Evolutionary conservation across 1,284 basidiomycete genomes (phyloP).

Genomic region (Paramarasmius palmivorus): DNA sequence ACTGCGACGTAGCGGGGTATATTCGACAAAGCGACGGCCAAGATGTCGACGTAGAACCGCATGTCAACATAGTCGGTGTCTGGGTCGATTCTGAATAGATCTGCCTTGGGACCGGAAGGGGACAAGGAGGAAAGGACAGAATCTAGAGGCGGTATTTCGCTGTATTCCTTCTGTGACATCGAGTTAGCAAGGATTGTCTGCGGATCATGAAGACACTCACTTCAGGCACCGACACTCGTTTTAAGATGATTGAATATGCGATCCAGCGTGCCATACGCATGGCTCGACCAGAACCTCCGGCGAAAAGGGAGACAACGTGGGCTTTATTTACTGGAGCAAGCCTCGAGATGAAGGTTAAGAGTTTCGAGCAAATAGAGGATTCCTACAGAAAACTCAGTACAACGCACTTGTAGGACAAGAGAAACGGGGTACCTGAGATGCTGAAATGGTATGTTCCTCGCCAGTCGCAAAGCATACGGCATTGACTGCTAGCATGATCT

Average conservation of each 20-base stretch:
- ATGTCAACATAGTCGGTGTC: constrained; percentile 61
- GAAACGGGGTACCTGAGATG: constrained; percentile 24
- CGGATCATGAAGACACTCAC: constrained; percentile 32
- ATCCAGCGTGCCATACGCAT: constrained; percentile 57
- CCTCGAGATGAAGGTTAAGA: constrained; percentile 37
- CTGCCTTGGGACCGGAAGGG: constrained; percentile 25
- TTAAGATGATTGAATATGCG: constrained; percentile 43
- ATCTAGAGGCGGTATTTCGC: constrained; percentile 43
- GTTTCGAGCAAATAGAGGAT: constrained; percentile 41
- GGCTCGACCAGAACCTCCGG: constrained; percentile 47
- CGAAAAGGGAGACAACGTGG: constrained; percentile 51
- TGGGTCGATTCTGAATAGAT: constrained; percentile 46
- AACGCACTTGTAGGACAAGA: neutral
- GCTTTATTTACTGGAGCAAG: constrained; percentile 45
- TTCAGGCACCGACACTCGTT: constrained; percentile 21
- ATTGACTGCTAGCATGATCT: constrained; percentile 48
- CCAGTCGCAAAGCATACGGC: constrained; percentile 42
- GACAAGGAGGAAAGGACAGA: constrained; percentile 45
- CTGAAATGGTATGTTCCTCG: constrained; percentile 25
- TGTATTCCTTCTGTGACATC: constrained; percentile 31
- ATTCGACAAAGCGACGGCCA: constrained; percentile 56
- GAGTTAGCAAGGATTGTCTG: too few species aligned
- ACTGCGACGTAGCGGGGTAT: constrained; percentile 54
- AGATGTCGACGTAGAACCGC: constrained; percentile 50
- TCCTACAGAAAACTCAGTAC: constrained; percentile 40